Conservation (phyloP, 257 asterid genomes). For the Nicotiana attenuata region DNA sequence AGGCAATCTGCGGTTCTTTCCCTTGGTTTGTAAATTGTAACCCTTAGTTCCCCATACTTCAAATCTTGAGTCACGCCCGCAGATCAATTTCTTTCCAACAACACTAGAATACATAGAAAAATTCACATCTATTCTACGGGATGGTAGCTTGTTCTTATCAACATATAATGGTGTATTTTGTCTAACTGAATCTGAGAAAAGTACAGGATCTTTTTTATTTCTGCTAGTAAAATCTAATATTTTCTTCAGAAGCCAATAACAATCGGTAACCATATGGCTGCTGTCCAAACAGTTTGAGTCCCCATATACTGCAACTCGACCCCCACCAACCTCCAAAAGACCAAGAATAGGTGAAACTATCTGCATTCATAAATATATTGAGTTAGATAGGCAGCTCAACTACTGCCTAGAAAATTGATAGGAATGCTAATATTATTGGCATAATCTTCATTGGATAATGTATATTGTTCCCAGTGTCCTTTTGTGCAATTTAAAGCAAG, state of each 20-base stretch:
- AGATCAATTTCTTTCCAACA: slow-evolving; percentile 58
- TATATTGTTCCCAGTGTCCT: background rate
- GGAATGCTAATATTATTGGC: background rate
- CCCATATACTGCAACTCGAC: slow-evolving; percentile 75
- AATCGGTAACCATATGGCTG: slow-evolving; percentile 96
- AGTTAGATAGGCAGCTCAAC: background rate
- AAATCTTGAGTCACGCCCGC: slow-evolving; percentile 76
- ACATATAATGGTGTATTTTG: slow-evolving; percentile 53
- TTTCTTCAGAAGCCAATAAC: slow-evolving; percentile 90
- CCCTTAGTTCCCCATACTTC: slow-evolving; percentile 90
- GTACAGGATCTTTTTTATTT: slow-evolving; percentile 54
- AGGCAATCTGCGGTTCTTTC: slow-evolving; percentile 64
- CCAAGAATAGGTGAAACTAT: slow-evolving; percentile 93
- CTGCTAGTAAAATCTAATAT: slow-evolving; percentile 68
- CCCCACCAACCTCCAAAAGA: slow-evolving; percentile 59
- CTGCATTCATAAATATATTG: slow-evolving; percentile 40
- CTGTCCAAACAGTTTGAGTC: slow-evolving; percentile 96
- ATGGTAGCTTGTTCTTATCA: slow-evolving; percentile 65
- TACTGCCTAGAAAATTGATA: background rate
- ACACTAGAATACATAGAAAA: slow-evolving; percentile 77
- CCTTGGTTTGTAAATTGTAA: slow-evolving; percentile 53
- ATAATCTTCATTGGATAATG: background rate
- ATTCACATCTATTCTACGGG: slow-evolving; percentile 85
- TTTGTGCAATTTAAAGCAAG: background rate
- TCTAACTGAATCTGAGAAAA: slow-evolving; percentile 64